Conservation (phyloP, 2,329 filamentous ascomycete genomes). For the Plectosphaerella cucumerina region DNA sequence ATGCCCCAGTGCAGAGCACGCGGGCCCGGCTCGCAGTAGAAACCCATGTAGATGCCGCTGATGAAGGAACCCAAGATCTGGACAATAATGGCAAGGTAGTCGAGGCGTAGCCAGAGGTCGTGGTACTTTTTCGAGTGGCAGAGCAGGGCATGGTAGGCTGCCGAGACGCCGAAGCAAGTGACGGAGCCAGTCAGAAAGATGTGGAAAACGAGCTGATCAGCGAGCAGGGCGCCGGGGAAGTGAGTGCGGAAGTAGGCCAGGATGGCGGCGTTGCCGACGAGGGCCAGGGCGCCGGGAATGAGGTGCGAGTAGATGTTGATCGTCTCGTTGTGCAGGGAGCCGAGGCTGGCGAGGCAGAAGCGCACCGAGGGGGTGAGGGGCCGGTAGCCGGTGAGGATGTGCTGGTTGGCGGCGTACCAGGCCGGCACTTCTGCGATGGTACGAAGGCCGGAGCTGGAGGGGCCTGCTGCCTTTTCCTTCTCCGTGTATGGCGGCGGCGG, state of each 20-base stretch:
- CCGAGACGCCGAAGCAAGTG: constrained; percentile 30
- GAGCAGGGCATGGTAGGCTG: constrained; percentile 33
- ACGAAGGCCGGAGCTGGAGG: constrained; percentile 9
- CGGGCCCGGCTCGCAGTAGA: constrained; percentile 30
- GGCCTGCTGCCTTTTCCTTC: background rate
- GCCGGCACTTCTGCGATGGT: constrained; percentile 28
- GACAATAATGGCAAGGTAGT: constrained; percentile 32
- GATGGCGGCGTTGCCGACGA: constrained; percentile 21
- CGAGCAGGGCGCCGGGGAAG: constrained; percentile 25
- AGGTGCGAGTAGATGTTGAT: constrained; percentile 30
- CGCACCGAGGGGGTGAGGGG: constrained; percentile 30
- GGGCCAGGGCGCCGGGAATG: constrained; percentile 31
- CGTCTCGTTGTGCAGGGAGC: constrained; percentile 29
- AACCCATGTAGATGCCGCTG: constrained; percentile 33
- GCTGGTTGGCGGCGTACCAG: constrained; percentile 38
- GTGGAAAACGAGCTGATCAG: constrained; percentile 33
- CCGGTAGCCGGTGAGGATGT: constrained; percentile 37
- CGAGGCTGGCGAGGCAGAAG: constrained; percentile 32
- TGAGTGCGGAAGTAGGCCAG: constrained; percentile 16
- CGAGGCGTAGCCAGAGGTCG: constrained; percentile 30
- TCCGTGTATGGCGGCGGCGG: too few species aligned
- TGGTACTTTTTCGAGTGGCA: constrained; percentile 30
- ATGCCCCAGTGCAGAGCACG: constrained; percentile 28
- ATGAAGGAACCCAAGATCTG: constrained; percentile 33
- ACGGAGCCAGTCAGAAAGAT: constrained; percentile 30